phyloP scores from a whole-genome alignment of 2,329 filamentous ascomycete genomes.

The Mollisiaceae sp. region DNA sequence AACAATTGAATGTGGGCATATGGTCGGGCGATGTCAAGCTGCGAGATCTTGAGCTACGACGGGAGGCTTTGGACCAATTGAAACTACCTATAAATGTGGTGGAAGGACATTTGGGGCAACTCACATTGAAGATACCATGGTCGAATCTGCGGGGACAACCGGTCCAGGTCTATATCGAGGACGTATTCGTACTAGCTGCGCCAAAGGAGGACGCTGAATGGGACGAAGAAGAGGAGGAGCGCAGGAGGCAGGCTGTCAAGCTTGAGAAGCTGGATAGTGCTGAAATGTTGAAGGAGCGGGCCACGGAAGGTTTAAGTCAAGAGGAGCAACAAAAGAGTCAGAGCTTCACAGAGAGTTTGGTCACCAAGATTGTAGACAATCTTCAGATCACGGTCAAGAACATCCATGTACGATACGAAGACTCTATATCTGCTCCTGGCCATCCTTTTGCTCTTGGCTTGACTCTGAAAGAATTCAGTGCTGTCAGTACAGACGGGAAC shows the following conservation, averaged over 20 bases:
- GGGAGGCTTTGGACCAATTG: conserved; percentile 95
- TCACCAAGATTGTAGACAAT: conserved; percentile 98
- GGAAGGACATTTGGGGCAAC: conserved; percentile 88
- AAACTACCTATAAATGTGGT: conserved; percentile 96
- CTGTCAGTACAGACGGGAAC: conserved; percentile 90
- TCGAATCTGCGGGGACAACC: conserved; percentile 94
- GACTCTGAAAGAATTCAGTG: conserved; percentile 95
- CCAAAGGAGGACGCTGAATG: conserved; percentile 96
- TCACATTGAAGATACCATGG: conserved; percentile 95
- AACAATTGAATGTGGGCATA: conserved; percentile 97
- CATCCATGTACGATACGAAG: conserved; percentile 97
- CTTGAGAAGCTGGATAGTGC: conserved; percentile 98
- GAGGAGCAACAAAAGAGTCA: conserved; percentile 98
- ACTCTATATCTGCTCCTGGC: conserved; percentile 91
- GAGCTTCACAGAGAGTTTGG: conserved; percentile 93
- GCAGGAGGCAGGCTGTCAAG: conserved; percentile 86
- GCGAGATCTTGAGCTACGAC: conserved; percentile 86
- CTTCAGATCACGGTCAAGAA: conserved; percentile 98
- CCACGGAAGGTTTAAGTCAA: conserved; percentile 87
- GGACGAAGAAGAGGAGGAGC: conserved; percentile 89
- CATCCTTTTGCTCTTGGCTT: conserved; percentile 94
- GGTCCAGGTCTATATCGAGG: conserved; percentile 92
- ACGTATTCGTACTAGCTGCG: conserved; percentile 93
- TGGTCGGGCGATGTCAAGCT: conserved; percentile 99
- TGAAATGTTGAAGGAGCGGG: conserved; percentile 90